These are phyloP conservation scores for Microbotryum saponariae DNA, from an alignment of 1,284 basidiomycete genomes.

Conservation along the genomic window DNA sequence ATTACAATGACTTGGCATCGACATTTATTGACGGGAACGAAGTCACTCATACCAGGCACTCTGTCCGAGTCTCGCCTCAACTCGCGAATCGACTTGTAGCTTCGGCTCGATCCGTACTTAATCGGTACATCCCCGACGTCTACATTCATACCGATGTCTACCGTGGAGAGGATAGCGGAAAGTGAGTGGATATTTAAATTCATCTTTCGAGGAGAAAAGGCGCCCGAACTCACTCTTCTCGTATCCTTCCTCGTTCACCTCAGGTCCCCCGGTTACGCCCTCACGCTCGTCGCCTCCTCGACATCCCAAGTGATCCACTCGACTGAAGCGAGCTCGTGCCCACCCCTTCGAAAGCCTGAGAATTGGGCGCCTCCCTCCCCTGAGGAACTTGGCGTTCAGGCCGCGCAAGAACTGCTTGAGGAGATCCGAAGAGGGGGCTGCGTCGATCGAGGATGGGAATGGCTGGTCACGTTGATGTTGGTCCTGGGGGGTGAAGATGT, in stretches of 20 bases:
- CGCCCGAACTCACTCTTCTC: conserved; percentile 20
- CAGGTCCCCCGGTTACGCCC: conserved; percentile 90
- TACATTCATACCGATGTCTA: conserved; percentile 98
- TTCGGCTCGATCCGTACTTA: conserved; percentile 78
- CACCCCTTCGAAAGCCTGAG: conserved; percentile 37
- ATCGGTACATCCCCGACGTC: conserved; percentile 94
- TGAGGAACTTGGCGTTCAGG: conserved; percentile 80
- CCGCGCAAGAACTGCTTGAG: conserved; percentile 65
- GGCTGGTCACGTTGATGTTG: conserved; percentile 82
- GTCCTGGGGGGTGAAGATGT: conserved; percentile 93
- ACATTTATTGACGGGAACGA: background rate
- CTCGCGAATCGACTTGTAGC: conserved; percentile 98
- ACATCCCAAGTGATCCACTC: conserved; percentile 85
- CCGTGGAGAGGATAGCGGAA: conserved; percentile 93
- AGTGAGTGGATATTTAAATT: conserved; percentile 50
- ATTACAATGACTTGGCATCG: background rate
- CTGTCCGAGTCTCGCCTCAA: conserved; percentile 90
- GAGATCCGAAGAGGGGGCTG: conserved; percentile 81
- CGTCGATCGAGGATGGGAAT: conserved; percentile 82
- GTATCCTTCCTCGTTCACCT: background rate
- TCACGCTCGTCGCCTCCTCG: conserved; percentile 82
- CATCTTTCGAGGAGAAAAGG: conserved; percentile 8
- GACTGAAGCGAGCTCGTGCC: conserved; percentile 71
- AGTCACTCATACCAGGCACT: conserved; percentile 53
- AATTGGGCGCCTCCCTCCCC: conserved; percentile 51